Percentiles rank a stretch among this genome's conserved stretches.
Conservation (phyloP, 352 stramenopile genomes). For the Peronosclerospora sorghi region DNA sequence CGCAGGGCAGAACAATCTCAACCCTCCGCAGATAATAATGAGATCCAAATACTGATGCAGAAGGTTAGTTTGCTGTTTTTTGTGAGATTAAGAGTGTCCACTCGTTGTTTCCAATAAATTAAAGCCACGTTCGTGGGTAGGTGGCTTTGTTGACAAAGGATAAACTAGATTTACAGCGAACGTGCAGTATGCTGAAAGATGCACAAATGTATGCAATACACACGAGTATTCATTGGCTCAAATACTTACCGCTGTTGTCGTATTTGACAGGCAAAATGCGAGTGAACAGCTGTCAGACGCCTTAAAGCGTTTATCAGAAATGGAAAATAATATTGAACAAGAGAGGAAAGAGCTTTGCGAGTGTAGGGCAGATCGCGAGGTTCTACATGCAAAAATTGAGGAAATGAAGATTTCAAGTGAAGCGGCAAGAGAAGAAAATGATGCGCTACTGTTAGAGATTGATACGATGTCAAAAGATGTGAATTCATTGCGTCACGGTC, state of each 20-base stretch:
- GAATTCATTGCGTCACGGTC: constrained; percentile 41
- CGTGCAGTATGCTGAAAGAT: constrained; percentile 25
- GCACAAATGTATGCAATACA: constrained; percentile 19
- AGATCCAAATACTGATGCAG: constrained; percentile 25
- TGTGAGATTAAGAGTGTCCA: not conserved
- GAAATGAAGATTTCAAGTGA: constrained; percentile 39
- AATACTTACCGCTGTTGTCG: constrained; percentile 5
- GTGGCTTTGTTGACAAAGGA: constrained; percentile 24
- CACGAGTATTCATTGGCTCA: not conserved
- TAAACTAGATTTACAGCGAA: constrained; percentile 26
- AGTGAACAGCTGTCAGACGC: constrained; percentile 23
- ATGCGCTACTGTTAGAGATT: constrained; percentile 62
- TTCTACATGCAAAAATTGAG: constrained; percentile 27
- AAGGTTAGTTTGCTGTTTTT: constrained; percentile 15
- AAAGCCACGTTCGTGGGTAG: constrained; percentile 6
- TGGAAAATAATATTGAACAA: constrained; percentile 23
- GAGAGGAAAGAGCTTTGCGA: constrained; percentile 20
- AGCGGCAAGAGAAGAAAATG: constrained; percentile 60
- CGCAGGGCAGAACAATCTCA: constrained; percentile 21
- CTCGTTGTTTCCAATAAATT: not conserved
- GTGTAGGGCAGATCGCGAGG: constrained; percentile 24
- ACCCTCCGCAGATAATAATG: constrained; percentile 19
- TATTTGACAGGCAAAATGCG: constrained; percentile 18
- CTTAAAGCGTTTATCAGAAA: constrained; percentile 22
- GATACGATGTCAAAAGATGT: constrained; percentile 52